Conservation (phyloP, 805 yeast genomes). For the Kluyveromyces wickerhamii region DNA sequence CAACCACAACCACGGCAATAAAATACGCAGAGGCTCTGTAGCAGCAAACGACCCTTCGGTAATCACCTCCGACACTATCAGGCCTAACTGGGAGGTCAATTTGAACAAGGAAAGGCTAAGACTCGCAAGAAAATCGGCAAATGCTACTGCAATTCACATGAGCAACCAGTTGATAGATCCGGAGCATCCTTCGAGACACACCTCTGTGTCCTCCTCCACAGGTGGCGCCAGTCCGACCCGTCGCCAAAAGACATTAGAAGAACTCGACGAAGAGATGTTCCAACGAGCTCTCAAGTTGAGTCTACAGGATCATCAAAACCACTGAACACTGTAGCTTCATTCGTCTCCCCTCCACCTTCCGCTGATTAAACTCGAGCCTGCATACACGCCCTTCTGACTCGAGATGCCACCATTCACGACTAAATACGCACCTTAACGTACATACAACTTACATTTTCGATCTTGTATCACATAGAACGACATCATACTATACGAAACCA, state of each 20-base stretch:
- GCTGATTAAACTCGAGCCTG: too few relatives aligned
- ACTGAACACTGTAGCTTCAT: too few relatives aligned
- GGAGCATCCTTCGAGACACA: slow-evolving; percentile 19
- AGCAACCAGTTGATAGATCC: slow-evolving; percentile 56
- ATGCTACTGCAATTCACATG: slow-evolving; percentile 91
- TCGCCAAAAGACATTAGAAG: slow-evolving; percentile 16
- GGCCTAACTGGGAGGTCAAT: slow-evolving; percentile 90
- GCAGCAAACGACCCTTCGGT: slow-evolving; percentile 65
- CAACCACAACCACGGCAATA: slow-evolving; percentile 7
- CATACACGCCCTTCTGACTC: too few relatives aligned
- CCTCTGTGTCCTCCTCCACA: slow-evolving; percentile 9
- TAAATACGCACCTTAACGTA: too few relatives aligned
- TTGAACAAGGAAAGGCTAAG: slow-evolving; percentile 64
- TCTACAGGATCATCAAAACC: slow-evolving; percentile 44
- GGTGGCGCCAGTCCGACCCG: slow-evolving; percentile 14
- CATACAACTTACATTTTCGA: too few relatives aligned
- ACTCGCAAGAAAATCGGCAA: slow-evolving; percentile 80
- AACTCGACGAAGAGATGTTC: slow-evolving; percentile 68
- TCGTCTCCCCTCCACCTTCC: too few relatives aligned
- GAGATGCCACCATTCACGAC: too few relatives aligned
- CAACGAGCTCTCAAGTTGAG: slow-evolving; percentile 77
- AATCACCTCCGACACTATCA: slow-evolving; percentile 67
- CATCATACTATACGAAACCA: slow-evolving; percentile 4
- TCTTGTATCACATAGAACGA: slow-evolving; percentile 34
- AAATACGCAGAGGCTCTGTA: slow-evolving; percentile 43